Percentiles rank a stretch among this genome's conserved stretches.
These are phyloP conservation scores for Fraxinus velutina DNA, from an alignment of 305 asterid genomes.

Conservation along the genomic window DNA sequence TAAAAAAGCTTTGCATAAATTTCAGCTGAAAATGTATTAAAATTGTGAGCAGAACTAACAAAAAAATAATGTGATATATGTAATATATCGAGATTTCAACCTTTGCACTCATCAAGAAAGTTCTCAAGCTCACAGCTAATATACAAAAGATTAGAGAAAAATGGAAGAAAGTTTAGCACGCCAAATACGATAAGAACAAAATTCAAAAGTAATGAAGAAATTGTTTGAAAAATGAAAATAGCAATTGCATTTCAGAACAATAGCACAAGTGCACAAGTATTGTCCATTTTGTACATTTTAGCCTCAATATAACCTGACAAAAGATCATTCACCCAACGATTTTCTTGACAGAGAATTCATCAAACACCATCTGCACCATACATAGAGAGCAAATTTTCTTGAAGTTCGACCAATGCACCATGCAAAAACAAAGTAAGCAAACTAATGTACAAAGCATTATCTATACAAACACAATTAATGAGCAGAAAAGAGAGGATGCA, in stretches of 20 bases:
- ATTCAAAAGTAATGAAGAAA: not conserved
- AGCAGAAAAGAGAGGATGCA: not conserved
- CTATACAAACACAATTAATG: constrained; percentile 7
- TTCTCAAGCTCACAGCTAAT: not conserved
- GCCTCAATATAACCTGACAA: not conserved
- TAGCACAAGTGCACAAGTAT: not conserved
- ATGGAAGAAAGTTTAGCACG: not conserved
- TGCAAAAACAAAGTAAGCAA: not conserved
- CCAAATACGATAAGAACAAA: not conserved
- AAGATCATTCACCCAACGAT: not conserved
- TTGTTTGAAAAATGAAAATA: not conserved
- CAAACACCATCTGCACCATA: constrained; percentile 15
- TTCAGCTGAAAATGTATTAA: not conserved
- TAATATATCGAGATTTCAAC: not conserved
- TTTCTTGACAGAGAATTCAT: constrained; percentile 20
- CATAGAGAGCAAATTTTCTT: not conserved
- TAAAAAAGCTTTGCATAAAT: not conserved
- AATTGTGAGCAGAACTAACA: not conserved
- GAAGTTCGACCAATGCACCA: not conserved
- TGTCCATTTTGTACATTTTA: not conserved
- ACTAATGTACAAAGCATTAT: not conserved
- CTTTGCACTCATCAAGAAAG: not conserved
- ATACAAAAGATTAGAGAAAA: not conserved
- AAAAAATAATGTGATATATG: not conserved
- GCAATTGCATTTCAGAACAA: not conserved